Percentiles rank a stretch among this genome's conserved stretches.
Evolutionary conservation across 2,329 filamentous ascomycete species (phyloP).

Genomic region (Trichocomaceae sp.): DNA sequence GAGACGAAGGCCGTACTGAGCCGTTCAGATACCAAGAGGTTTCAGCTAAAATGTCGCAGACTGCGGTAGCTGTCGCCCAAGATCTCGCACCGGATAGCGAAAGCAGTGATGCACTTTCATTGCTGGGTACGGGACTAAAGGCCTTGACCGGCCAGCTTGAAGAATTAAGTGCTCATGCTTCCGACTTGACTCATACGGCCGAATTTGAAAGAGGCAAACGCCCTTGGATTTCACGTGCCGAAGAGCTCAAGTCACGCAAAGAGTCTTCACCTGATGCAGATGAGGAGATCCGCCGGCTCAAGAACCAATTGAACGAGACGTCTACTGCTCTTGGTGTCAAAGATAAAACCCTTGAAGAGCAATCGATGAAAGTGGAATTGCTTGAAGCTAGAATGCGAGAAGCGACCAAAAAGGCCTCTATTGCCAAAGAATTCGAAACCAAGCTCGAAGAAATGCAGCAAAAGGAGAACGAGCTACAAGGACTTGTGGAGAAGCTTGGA

Average conservation of each 20-base stretch:
- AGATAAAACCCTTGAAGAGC: conserved; percentile 77
- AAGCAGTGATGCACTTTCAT: conserved; percentile 57
- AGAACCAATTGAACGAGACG: conserved; percentile 71
- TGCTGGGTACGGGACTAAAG: conserved; percentile 62
- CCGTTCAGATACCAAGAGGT: conserved; percentile 63
- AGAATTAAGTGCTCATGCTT: conserved; percentile 64
- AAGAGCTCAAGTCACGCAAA: conserved; percentile 76
- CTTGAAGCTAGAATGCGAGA: conserved; percentile 83
- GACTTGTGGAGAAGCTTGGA: conserved; percentile 29
- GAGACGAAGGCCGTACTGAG: conserved; percentile 64
- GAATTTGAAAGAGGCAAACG: conserved; percentile 70
- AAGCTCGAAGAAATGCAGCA: conserved; percentile 35
- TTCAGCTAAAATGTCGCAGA: conserved; percentile 49
- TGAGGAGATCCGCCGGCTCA: conserved; percentile 72
- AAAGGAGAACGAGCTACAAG: conserved; percentile 28
- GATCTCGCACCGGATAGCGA: conserved; percentile 23
- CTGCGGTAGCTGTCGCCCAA: conserved; percentile 21
- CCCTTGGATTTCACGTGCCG: conserved; percentile 77
- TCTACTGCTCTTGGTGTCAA: conserved; percentile 64
- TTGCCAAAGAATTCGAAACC: conserved; percentile 39
- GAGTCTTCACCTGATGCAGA: conserved; percentile 74
- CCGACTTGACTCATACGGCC: conserved; percentile 63
- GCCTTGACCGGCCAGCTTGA: conserved; percentile 57
- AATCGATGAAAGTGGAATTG: conserved; percentile 87
- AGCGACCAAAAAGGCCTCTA: conserved; percentile 64